phyloP scores from a whole-genome alignment of 2,329 filamentous ascomycete species.

The Incumbomyces delicatus region DNA sequence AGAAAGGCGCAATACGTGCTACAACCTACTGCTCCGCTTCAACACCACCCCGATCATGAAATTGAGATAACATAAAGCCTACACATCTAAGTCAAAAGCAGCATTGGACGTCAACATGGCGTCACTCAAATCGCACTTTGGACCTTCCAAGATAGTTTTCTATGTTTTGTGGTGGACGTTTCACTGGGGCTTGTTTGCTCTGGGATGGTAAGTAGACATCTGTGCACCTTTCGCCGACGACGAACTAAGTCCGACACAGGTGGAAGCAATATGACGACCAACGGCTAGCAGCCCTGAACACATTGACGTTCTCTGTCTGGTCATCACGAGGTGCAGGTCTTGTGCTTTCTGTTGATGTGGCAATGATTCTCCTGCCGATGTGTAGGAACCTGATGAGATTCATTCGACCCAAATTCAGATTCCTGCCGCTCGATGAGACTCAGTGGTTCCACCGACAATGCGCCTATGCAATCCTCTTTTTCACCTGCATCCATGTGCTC shows the following conservation, averaged over 20 bases:
- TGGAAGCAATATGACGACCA: conserved; percentile 62
- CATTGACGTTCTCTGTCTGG: conserved; percentile 82
- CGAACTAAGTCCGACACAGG: conserved; percentile 40
- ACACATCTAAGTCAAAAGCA: not conserved
- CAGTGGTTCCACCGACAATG: conserved; percentile 95
- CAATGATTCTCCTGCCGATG: conserved; percentile 85
- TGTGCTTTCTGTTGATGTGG: conserved; percentile 71
- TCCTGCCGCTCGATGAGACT: conserved; percentile 89
- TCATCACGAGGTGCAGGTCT: conserved; percentile 88
- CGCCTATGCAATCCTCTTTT: conserved; percentile 79
- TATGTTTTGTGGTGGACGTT: conserved; percentile 71
- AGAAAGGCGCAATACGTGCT: too few species aligned
- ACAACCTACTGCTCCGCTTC: too few species aligned
- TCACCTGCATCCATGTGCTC: conserved; percentile 64
- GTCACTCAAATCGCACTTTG: conserved; percentile 17
- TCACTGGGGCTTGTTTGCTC: conserved; percentile 69
- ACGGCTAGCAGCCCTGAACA: conserved; percentile 68
- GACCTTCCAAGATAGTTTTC: conserved; percentile 58
- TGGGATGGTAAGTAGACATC: conserved; percentile 61
- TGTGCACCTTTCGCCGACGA: too few species aligned
- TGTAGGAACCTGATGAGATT: conserved; percentile 82
- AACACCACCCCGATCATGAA: not conserved
- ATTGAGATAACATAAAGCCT: conserved; percentile 1
- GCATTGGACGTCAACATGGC: conserved; percentile 11
- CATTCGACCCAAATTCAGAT: conserved; percentile 76